Evolutionary conservation across 805 yeast genomes (phyloP), one percentile per base, ranked within the genome.

Genomic region (Pichia insulana): DNA sequence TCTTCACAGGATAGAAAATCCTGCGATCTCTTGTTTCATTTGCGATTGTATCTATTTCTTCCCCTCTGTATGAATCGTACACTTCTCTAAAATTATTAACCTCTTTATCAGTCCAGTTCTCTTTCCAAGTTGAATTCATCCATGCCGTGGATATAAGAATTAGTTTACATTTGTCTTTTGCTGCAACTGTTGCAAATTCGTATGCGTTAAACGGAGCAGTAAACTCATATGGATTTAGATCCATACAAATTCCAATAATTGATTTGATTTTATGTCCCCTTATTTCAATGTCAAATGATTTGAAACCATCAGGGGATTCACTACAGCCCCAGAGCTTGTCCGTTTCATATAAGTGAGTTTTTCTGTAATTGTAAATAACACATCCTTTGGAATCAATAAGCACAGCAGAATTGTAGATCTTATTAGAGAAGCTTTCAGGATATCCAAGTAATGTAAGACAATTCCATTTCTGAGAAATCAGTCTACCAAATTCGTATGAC

Each of bases 181-280:
- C 55, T 45, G 83, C 77, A 40, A 68, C 67, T 25, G 61, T 57
- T 0, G 89, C 71, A 59, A 83, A 85, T 59, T 89, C 97, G 56
- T 73, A 86, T 20, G 67, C 69, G 30, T 71, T 67, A 61, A 86
- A 88, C 1, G 94, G 88, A 1, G 95, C 87, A 48, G 74, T 67
- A 58, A 89, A 89, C 56, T 83, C 70, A 58, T 84, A 83, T 0
- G 96, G 96, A 57, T 85, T 88, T 47, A 89, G 60, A 62, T 89
- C 97, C 97, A 89, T 89, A 58, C 97, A 89, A 6, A 89, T 87
- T 0, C 96, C 97, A 42, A 89, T 68, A 28, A 79, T 70, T 1
- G 82, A 64, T 30, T 58, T 69, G 7, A 74, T 50, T 4, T 18
- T 39, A 13, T 38, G 37, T 16, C 54, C 55, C 17, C 56, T 54